phyloP scores from a whole-genome alignment of 2,329 filamentous ascomycete species.

The Cladorrhinum sp. region DNA sequence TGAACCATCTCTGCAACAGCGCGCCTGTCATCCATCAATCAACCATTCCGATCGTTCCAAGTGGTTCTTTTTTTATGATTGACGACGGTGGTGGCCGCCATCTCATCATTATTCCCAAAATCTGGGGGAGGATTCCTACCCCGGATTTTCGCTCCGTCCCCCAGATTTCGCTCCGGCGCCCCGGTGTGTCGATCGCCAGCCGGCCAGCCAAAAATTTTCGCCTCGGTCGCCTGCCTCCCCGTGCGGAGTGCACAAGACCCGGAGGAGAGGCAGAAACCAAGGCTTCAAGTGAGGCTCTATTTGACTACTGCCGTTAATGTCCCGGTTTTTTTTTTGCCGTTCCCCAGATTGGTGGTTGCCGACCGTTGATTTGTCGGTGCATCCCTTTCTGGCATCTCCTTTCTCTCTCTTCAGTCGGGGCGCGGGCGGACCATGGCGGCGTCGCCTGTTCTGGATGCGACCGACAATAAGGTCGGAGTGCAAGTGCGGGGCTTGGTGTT shows the following conservation, averaged over 20 bases:
- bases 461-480: not conserved
- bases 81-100: not conserved
- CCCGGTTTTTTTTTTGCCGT: not conserved
- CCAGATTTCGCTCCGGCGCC: not conserved
- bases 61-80: not conserved
- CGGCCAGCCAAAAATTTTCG: not conserved
- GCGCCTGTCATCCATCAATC: not conserved
- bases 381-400: not conserved
- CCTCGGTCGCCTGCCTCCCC: not conserved
- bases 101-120: not conserved
- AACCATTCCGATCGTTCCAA: not conserved
- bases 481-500: not conserved
- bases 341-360: not conserved
- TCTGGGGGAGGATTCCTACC: not conserved
- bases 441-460: not conserved
- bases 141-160: not conserved
- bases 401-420: not conserved
- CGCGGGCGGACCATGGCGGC: not conserved
- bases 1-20: not conserved
- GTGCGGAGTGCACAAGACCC: not conserved
- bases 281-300: not conserved
- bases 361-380: not conserved
- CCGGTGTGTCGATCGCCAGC: not conserved
- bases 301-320: not conserved
- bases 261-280: not conserved